These are phyloP conservation scores for Venturia carpophila DNA, from an alignment of 2,329 filamentous ascomycete species.

Conservation along the genomic window DNA sequence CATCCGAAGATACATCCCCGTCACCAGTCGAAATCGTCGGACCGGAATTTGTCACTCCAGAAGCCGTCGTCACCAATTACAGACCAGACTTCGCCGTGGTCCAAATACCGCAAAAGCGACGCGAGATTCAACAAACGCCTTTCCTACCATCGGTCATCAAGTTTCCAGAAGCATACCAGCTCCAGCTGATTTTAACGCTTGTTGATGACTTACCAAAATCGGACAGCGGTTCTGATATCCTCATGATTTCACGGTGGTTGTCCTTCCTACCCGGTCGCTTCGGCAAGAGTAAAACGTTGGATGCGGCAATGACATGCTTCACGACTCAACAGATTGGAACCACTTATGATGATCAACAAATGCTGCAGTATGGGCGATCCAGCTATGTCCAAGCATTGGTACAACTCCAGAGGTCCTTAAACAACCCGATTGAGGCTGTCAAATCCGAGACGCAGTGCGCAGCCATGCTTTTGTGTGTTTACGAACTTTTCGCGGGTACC, in stretches of 20 bases:
- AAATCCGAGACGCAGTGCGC: conserved; percentile 13
- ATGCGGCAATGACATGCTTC: conserved; percentile 12
- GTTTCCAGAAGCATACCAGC: conserved; percentile 9
- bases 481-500: conserved; percentile 15
- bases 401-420: conserved; percentile 4
- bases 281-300: conserved; percentile 10
- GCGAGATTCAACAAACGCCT: neutral
- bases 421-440: conserved; percentile 8
- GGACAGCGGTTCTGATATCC: neutral
- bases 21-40: neutral
- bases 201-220: conserved; percentile 6
- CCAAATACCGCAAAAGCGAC: neutral
- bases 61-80: neutral
- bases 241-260: conserved; percentile 11
- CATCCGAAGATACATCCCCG: neutral
- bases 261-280: conserved; percentile 3
- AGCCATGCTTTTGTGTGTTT: conserved; percentile 13
- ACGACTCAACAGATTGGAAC: conserved; percentile 12
- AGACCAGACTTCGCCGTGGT: neutral
- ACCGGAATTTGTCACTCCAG: neutral
- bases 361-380: conserved; percentile 6
- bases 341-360: conserved; percentile 2
- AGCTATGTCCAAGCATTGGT: conserved; percentile 8
- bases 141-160: neutral
- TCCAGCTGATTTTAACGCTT: conserved; percentile 6